Percentiles rank a stretch among this genome's conserved stretches.
phyloP scores from a whole-genome alignment of 1,284 basidiomycete species.

The Tylopilus orsonianus region DNA sequence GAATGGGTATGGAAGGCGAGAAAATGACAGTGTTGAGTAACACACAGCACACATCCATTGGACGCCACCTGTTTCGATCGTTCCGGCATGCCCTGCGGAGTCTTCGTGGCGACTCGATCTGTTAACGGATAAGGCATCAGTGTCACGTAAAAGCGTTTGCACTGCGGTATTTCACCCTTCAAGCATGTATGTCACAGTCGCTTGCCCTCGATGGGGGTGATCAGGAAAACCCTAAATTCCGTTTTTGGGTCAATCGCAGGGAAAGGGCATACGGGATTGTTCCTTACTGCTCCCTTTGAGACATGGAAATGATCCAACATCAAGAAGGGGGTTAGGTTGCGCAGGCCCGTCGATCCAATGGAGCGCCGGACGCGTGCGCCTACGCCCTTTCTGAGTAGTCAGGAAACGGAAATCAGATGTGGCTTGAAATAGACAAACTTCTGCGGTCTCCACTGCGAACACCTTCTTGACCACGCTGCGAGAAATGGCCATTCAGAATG shows the following conservation, averaged over 20 bases:
- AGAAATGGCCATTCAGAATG: slow-evolving; percentile 43
- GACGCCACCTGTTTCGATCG: slow-evolving; percentile 81
- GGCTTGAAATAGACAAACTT: slow-evolving; percentile 45
- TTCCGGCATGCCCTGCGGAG: slow-evolving; percentile 84
- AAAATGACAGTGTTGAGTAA: neutral
- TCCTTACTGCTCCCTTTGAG: slow-evolving; percentile 56
- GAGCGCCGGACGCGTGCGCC: slow-evolving; percentile 88
- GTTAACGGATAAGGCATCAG: slow-evolving; percentile 26
- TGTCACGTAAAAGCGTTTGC: neutral
- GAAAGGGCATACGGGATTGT: neutral
- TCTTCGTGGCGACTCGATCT: slow-evolving; percentile 84
- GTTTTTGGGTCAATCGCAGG: neutral
- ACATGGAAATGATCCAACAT: slow-evolving; percentile 83
- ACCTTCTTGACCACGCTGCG: slow-evolving; percentile 76
- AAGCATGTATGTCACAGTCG: slow-evolving; percentile 87
- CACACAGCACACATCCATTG: slow-evolving; percentile 94
- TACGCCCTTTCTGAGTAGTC: slow-evolving; percentile 55
- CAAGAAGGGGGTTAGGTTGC: slow-evolving; percentile 88
- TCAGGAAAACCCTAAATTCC: slow-evolving; percentile 65
- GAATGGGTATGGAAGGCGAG: neutral
- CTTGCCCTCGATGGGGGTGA: slow-evolving; percentile 89
- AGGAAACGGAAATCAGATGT: neutral
- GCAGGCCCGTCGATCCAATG: slow-evolving; percentile 75
- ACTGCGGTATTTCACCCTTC: slow-evolving; percentile 55
- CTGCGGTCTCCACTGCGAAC: slow-evolving; percentile 76